Evolutionary conservation across 768 basidiomycete genomes (phyloP).

Genomic region (Mycena sanguinolenta): DNA sequence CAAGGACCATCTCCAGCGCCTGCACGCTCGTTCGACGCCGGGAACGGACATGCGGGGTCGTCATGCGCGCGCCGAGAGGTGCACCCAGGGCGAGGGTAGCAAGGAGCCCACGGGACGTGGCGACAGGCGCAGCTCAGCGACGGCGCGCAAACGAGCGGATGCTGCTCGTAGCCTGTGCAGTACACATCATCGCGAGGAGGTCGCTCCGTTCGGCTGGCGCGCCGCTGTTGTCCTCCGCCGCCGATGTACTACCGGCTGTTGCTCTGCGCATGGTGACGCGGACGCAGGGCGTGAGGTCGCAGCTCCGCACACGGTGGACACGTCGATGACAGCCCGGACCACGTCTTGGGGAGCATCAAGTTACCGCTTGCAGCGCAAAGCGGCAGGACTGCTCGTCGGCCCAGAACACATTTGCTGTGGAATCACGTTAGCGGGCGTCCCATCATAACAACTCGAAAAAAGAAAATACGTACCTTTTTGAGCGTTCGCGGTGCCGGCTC

Average conservation of each 20-base stretch:
- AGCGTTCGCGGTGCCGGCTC: conserved; percentile 9
- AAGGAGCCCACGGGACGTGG: not conserved
- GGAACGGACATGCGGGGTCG: conserved; percentile 32
- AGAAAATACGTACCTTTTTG: conserved; percentile 14
- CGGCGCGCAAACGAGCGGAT: too few species aligned
- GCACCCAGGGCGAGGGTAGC: conserved; percentile 29
- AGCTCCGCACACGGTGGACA: conserved; percentile 34
- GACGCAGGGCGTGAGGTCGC: conserved; percentile 33
- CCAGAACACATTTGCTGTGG: conserved; percentile 29
- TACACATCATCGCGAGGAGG: conserved; percentile 38
- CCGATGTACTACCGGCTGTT: conserved; percentile 31
- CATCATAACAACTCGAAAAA: too few species aligned
- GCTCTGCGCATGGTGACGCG: not conserved
- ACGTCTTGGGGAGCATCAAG: conserved; percentile 27
- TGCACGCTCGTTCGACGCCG: conserved; percentile 27
- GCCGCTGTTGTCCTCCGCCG: conserved; percentile 36
- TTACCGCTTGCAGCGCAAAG: conserved; percentile 31
- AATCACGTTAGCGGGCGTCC: too few species aligned
- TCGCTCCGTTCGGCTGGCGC: conserved; percentile 34
- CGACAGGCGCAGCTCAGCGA: conserved; percentile 41
- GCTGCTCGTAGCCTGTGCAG: conserved; percentile 41
- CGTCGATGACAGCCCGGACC: conserved; percentile 15
- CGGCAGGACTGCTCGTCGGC: conserved; percentile 29
- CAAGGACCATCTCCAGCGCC: conserved; percentile 39
- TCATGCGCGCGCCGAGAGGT: conserved; percentile 38